A percentile compares a stretch with the other conserved stretches of the same genome.
These are phyloP conservation scores for Crithidia fasciculata DNA, from an alignment of 208 protist genomes.

Conservation along the genomic window DNA sequence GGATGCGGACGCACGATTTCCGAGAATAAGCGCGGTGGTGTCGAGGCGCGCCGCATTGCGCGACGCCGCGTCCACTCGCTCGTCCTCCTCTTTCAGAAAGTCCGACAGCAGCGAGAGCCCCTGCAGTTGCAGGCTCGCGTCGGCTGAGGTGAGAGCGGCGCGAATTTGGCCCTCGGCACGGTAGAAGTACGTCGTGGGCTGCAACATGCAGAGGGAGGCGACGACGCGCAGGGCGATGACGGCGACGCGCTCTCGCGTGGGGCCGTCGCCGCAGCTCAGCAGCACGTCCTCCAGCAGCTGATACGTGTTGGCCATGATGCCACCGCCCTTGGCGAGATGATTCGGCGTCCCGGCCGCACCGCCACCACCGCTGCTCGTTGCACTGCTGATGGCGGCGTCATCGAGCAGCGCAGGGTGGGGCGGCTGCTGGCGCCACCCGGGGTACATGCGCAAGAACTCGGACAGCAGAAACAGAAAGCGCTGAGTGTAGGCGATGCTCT, in stretches of 20 bases:
- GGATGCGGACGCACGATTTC: neutral
- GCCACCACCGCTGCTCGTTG: neutral
- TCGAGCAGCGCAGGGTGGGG: constrained; percentile 30
- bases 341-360: constrained; percentile 33
- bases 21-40: constrained; percentile 32
- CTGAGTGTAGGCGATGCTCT: constrained; percentile 72
- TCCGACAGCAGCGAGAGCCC: constrained; percentile 82
- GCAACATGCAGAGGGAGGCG: constrained; percentile 82
- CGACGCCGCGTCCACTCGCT: constrained; percentile 66
- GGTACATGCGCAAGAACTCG: constrained; percentile 82
- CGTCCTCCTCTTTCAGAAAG: constrained; percentile 84
- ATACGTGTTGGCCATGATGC: constrained; percentile 79
- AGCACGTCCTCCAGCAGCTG: constrained; percentile 57
- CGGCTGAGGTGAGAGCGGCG: constrained; percentile 44
- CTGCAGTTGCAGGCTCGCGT: constrained; percentile 56
- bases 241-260: constrained; percentile 32
- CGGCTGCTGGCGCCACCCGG: constrained; percentile 64
- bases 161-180: constrained; percentile 54
- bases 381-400: constrained; percentile 20
- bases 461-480: constrained; percentile 91
- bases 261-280: constrained; percentile 26
- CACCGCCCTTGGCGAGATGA: constrained; percentile 54
- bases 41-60: constrained; percentile 24
- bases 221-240: constrained; percentile 78
- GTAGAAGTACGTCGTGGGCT: constrained; percentile 72